These are phyloP conservation scores for Lecanicillium sp. DNA, from an alignment of 2,329 filamentous ascomycete species.

Conservation along the genomic window DNA sequence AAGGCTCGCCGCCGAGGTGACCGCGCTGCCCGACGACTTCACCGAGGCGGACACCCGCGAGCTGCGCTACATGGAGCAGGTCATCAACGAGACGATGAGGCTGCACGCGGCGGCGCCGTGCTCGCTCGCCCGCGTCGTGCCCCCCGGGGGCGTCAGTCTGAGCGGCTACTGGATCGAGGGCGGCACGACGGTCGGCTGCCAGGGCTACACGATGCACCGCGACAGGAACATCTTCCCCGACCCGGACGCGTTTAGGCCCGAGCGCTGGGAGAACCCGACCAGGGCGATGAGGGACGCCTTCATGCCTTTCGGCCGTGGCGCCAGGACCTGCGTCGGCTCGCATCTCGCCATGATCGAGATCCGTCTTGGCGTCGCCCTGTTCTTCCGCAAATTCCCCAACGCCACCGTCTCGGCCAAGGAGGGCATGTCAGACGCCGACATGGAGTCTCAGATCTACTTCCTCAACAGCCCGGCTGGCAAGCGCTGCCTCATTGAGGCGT, in stretches of 20 bases:
- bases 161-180: slow-evolving; percentile 34
- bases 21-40: slow-evolving; percentile 24
- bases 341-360: slow-evolving; percentile 53
- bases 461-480: slow-evolving; percentile 26
- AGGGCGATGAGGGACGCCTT: slow-evolving; percentile 41
- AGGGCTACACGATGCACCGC: slow-evolving; percentile 43
- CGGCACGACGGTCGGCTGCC: slow-evolving; percentile 34
- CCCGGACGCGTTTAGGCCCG: slow-evolving; percentile 29
- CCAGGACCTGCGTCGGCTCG: slow-evolving; percentile 48
- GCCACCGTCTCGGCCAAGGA: slow-evolving; percentile 26
- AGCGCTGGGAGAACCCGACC: slow-evolving; percentile 32
- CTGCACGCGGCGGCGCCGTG: slow-evolving; percentile 35
- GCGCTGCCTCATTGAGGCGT: slow-evolving; percentile 27
- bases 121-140: slow-evolving; percentile 34
- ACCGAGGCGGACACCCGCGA: slow-evolving; percentile 18
- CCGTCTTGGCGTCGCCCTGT: slow-evolving; percentile 42
- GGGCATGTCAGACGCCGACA: slow-evolving; percentile 30
- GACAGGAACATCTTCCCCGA: slow-evolving; percentile 34
- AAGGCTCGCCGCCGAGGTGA: slow-evolving; percentile 30
- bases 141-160: slow-evolving; percentile 32
- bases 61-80: slow-evolving; percentile 34
- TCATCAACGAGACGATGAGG: slow-evolving; percentile 41
- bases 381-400: slow-evolving; percentile 43
- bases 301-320: slow-evolving; percentile 48
- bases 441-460: slow-evolving; percentile 30